Evolutionary conservation across 331 rosid genomes (phyloP), one percentile per base, ranked within the genome.

Genomic region (Erythrophleum ivorense): DNA sequence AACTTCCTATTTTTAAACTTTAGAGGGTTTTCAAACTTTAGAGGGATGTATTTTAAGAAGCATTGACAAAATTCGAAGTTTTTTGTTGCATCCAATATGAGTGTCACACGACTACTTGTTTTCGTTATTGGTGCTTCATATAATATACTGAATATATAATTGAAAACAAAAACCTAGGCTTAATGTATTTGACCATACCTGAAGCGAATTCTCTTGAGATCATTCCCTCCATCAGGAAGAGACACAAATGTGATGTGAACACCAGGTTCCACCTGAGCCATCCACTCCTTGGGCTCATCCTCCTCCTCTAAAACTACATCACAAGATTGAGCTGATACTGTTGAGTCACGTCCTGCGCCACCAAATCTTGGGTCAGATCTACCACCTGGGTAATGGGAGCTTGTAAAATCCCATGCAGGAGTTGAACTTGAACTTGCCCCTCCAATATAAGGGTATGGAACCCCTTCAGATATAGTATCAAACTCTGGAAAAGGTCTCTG

Each of bases 251-350:
- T 90, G 54, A 96, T 89, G 82, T 88, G 91, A 81, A 96, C 91
- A 0, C 99, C 99, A 3, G 99, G 99, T 83, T 96, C 99, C 60
- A 91, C 98, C 71, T 96, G 97, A 19, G 98, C 98, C 92, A 94
- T 85, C 99, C 99, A 96, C 89, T 86, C 92, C 85, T 86, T 88
- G 43, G 91, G 85, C 57, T 88, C 97, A 50, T 84, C 92, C 73
- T 85, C 94, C 34, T 91, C 92, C 80, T 89, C 97, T 60, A 88
- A 71, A 73, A 88, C 98, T 16, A 88, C 97, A 58, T 89, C 92
- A 85, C 83, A 76, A 21, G 75, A 71, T 71, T 71, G 75, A 1
- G 83, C 88, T 8, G 93, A 71, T 10, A 83, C 76, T 12, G 75
- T 69, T 11, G 89, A 81, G 43, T 84, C 87, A 18, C 87, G 89